Percentiles rank a stretch among this genome's conserved stretches.
phyloP scores from a whole-genome alignment of 2,329 filamentous ascomycete genomes.

The Claviceps capensis region DNA sequence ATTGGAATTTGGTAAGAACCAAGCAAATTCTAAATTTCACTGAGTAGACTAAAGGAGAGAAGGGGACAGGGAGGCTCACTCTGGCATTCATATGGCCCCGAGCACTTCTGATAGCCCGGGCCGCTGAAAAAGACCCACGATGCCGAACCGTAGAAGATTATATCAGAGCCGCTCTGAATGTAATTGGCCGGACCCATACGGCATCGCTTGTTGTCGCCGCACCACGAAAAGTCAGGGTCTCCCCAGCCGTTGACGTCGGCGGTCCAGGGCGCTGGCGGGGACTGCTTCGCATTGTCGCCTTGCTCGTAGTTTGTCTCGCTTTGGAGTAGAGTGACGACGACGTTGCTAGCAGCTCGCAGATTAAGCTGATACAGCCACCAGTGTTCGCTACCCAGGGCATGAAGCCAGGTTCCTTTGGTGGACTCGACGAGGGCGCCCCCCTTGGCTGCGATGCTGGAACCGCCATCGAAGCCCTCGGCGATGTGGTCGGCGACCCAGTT shows the following conservation, averaged over 20 bases:
- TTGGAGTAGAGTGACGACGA: slow-evolving; percentile 37
- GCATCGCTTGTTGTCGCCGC: slow-evolving; percentile 23
- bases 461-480: slow-evolving; percentile 28
- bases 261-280: slow-evolving; percentile 24
- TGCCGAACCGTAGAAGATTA: slow-evolving; percentile 28
- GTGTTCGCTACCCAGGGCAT: slow-evolving; percentile 36
- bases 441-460: slow-evolving; percentile 31
- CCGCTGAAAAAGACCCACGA: slow-evolving; percentile 31
- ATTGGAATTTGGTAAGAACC: background rate
- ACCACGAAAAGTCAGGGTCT: slow-evolving; percentile 30
- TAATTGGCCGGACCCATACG: slow-evolving; percentile 29
- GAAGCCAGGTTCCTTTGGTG: slow-evolving; percentile 36
- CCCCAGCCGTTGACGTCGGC: slow-evolving; percentile 22
- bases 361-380: slow-evolving; percentile 46
- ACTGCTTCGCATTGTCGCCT: slow-evolving; percentile 20
- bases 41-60: background rate
- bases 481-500: slow-evolving; percentile 34
- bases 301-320: slow-evolving; percentile 35
- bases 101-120: slow-evolving; percentile 21
- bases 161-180: slow-evolving; percentile 26
- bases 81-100: slow-evolving; percentile 8
- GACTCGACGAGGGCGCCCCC: slow-evolving; percentile 34
- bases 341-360: slow-evolving; percentile 32
- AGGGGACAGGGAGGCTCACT: background rate
- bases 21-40: background rate